phyloP scores from a whole-genome alignment of 2,329 filamentous ascomycete species.

The Verruconis gallopava region DNA sequence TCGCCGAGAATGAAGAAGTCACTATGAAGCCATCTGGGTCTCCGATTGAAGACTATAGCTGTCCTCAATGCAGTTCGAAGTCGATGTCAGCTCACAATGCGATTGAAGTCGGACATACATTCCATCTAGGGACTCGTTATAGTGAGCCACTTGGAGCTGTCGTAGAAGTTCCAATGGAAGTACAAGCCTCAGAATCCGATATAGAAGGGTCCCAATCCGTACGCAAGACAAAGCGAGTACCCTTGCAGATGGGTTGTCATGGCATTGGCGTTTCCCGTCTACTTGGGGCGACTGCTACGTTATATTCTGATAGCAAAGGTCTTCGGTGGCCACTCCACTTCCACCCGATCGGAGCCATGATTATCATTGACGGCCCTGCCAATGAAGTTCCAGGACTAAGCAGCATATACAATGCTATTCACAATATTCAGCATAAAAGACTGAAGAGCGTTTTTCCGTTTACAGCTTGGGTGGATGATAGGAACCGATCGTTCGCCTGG shows the following conservation, averaged over 20 bases:
- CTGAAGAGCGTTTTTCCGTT: neutral
- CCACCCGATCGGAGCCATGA: constrained; percentile 66
- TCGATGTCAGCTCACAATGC: constrained; percentile 54
- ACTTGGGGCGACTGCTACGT: constrained; percentile 72
- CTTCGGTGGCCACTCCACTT: constrained; percentile 81
- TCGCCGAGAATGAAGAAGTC: constrained; percentile 82
- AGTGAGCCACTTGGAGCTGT: constrained; percentile 57
- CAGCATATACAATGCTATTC: neutral
- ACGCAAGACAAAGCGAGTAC: constrained; percentile 27
- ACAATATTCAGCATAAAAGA: neutral
- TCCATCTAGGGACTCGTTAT: constrained; percentile 84
- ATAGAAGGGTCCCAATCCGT: constrained; percentile 12
- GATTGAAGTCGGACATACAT: constrained; percentile 89
- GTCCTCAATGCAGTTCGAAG: constrained; percentile 55
- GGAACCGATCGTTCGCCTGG: constrained; percentile 54
- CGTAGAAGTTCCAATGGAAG: constrained; percentile 35
- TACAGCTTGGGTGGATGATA: constrained; percentile 21
- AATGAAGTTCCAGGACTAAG: neutral
- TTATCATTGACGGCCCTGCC: constrained; percentile 36
- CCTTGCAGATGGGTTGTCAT: constrained; percentile 90
- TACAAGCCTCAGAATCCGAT: neutral
- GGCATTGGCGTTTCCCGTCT: constrained; percentile 89
- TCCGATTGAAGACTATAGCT: constrained; percentile 50
- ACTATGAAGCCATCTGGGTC: constrained; percentile 39
- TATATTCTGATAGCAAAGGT: constrained; percentile 52